Evolutionary conservation across 257 asterid genomes (phyloP), one percentile per base, ranked within the genome.

Genomic region (Primulina huaijiensis): DNA sequence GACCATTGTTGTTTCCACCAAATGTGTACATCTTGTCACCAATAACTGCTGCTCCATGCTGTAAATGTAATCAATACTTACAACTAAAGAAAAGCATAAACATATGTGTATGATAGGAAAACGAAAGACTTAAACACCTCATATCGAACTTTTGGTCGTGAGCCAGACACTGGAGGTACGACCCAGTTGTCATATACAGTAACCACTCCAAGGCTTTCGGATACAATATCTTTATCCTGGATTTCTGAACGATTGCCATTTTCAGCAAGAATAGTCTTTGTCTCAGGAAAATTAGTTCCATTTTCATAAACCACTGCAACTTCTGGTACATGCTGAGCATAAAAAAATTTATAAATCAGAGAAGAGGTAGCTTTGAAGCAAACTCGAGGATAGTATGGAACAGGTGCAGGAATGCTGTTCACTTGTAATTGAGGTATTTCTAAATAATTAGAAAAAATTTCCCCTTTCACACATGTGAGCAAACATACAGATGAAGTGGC

Each of bases 1-100:
- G 98, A 59, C 98, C 98, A 73, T 90, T 92, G 84, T 90, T 87
- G 81, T 90, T 92, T 78, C 98, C 98, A 31, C 98, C 98, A 82
- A 87, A 92, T 78, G 87, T 69, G 81, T 92, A 92, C 96, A 92
- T 92, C 79, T 88, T 90, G 74, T 90, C 97, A 71, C 87, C 92
- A 71, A 86, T 82, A 73, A 88, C 86, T 20, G 97, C 95, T 78
- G 97, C 95, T 70, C 95, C 98, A 76, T 92, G 98, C 98, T 92
- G 90, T 50, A 66, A 72, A 77, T 64, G 57, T 68, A 72, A 69
- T 62, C 65, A 74, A 67, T 50, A 16, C 5, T 50, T 50, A 50
- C 57, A 50, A 16, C 57, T 50, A 16, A 17, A 50, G 62, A 68
- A 50, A 27, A 3, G 16, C 43, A 62, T 31, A 61, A 29, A 60